Conservation (phyloP, 192 early-diverging fungal species). For the Coemansia sp. region DNA sequence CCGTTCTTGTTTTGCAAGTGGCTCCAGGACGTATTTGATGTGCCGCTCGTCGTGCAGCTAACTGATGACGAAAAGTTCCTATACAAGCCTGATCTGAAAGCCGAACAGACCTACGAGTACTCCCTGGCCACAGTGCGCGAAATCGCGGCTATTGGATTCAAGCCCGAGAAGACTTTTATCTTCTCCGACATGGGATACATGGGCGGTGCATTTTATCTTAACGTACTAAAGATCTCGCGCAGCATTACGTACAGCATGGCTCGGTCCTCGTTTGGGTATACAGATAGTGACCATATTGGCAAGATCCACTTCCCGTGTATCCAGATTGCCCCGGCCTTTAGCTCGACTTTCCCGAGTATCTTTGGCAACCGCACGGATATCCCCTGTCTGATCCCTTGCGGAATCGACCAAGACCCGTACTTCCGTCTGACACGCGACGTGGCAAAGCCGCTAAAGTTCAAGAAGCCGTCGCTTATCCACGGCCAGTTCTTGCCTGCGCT, state of each 20-base stretch:
- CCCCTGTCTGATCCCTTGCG: slow-evolving; percentile 96
- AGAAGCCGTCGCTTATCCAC: slow-evolving; percentile 93
- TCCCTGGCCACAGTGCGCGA: slow-evolving; percentile 84
- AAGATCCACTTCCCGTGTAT: slow-evolving; percentile 93
- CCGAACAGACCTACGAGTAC: slow-evolving; percentile 79
- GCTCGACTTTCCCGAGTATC: slow-evolving; percentile 93
- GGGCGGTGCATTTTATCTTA: slow-evolving; percentile 93
- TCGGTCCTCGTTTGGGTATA: slow-evolving; percentile 91
- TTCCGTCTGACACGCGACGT: slow-evolving; percentile 98
- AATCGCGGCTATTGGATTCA: slow-evolving; percentile 94
- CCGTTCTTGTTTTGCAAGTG: slow-evolving; percentile 98
- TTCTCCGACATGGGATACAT: slow-evolving; percentile 92
- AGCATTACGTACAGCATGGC: slow-evolving; percentile 83
- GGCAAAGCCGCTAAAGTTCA: slow-evolving; percentile 89
- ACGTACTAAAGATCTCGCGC: slow-evolving; percentile 86
- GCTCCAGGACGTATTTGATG: slow-evolving; percentile 96
- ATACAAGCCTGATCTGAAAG: slow-evolving; percentile 86
- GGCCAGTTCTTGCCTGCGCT: slow-evolving; percentile 95
- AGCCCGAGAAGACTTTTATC: slow-evolving; percentile 95
- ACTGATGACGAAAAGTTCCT: slow-evolving; percentile 99
- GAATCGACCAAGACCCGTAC: slow-evolving; percentile 99
- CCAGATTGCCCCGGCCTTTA: slow-evolving; percentile 94
- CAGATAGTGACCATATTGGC: slow-evolving; percentile 85
- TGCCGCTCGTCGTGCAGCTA: slow-evolving; percentile 93
- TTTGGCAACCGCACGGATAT: slow-evolving; percentile 90